phyloP scores from a whole-genome alignment of 1,139 yeast genomes.

The Saccharomyces hybrid region DNA sequence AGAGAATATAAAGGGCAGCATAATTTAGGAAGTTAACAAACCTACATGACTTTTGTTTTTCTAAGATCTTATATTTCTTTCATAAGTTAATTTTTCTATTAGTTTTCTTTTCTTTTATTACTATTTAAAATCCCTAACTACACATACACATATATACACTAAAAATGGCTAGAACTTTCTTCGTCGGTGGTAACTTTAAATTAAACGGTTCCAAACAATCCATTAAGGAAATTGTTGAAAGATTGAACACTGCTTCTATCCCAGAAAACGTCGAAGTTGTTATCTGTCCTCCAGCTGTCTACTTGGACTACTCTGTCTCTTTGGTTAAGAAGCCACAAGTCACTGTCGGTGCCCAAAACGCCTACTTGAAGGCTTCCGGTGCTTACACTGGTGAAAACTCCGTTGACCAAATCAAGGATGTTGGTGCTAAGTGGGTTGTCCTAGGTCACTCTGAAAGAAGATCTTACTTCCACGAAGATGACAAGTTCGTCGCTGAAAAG shows the following conservation, averaged over 20 bases:
- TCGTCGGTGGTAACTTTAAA: slow-evolving; percentile 98
- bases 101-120: not conserved
- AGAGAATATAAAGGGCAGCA: slow-evolving; percentile 1
- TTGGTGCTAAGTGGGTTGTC: slow-evolving; percentile 91
- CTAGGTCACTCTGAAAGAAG: slow-evolving; percentile 99
- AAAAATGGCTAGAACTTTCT: slow-evolving; percentile 79
- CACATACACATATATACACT: slow-evolving; percentile 6
- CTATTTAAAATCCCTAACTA: not conserved
- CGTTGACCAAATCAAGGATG: slow-evolving; percentile 81
- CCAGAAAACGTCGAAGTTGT: slow-evolving; percentile 78
- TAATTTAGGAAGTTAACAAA: not conserved
- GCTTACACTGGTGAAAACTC: slow-evolving; percentile 98
- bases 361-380: slow-evolving; percentile 81
- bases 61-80: not conserved
- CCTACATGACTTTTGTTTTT: not conserved
- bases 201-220: slow-evolving; percentile 93
- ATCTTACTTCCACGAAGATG: slow-evolving; percentile 82
- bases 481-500: slow-evolving; percentile 89
- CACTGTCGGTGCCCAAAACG: slow-evolving; percentile 83
- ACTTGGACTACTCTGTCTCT: slow-evolving; percentile 69
- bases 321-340: slow-evolving; percentile 64
- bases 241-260: slow-evolving; percentile 70
- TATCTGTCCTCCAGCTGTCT: slow-evolving; percentile 93
- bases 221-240: slow-evolving; percentile 73
- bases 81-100: not conserved